Evolutionary conservation across 495 filamentous ascomycete genomes (phyloP).

Genomic region (Chaetomium tenue): DNA sequence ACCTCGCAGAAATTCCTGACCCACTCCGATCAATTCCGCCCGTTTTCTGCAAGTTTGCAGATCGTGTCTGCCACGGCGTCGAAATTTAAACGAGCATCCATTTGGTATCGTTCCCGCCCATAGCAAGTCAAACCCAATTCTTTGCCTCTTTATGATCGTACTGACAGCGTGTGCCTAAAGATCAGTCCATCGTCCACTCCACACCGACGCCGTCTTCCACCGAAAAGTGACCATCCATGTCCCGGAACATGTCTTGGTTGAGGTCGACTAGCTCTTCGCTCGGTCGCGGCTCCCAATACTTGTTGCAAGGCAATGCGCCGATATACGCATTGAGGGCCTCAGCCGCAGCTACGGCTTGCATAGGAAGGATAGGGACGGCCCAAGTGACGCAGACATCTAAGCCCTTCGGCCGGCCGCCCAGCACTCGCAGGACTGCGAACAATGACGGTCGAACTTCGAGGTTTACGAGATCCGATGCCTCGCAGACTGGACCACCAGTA

Average conservation of each 20-base stretch:
- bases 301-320: neutral
- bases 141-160: neutral
- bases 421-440: neutral
- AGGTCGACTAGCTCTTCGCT: neutral
- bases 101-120: neutral
- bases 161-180: neutral
- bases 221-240: neutral
- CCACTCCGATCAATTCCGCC: too few species aligned
- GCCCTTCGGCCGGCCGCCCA: neutral
- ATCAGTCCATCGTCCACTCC: neutral
- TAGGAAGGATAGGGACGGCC: neutral
- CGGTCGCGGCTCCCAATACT: neutral
- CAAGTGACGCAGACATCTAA: neutral
- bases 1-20: neutral
- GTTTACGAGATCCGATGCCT: neutral
- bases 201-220: neutral
- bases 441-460: neutral
- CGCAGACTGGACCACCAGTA: neutral
- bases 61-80: neutral
- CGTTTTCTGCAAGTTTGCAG: neutral
- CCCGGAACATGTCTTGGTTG: slow-evolving; percentile 4
- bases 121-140: neutral
- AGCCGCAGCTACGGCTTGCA: neutral
- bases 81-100: neutral
- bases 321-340: neutral